Evolutionary conservation across 441 rosid genomes (phyloP).

Genomic region (Brassica hybrid): DNA sequence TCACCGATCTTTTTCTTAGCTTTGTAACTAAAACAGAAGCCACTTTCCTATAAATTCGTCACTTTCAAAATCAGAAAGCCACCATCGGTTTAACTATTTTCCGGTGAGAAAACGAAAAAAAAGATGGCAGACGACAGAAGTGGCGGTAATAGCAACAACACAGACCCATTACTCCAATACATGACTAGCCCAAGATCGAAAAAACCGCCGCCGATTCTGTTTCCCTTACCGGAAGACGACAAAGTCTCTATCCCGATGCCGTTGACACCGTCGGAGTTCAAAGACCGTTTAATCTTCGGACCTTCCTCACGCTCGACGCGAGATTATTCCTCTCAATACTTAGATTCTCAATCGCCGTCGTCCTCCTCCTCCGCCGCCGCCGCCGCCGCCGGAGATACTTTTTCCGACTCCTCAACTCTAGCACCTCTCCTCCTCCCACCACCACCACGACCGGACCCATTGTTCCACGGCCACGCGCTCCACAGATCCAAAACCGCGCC

Average conservation of each 20-base stretch:
- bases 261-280: slow-evolving; percentile 62
- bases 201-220: slow-evolving; percentile 44
- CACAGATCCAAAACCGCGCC: background rate
- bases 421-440: background rate
- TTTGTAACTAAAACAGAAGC: no score
- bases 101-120: background rate
- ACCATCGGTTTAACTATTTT: background rate
- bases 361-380: slow-evolving; percentile 36
- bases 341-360: slow-evolving; percentile 51
- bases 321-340: slow-evolving; percentile 22
- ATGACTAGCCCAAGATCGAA: slow-evolving; percentile 14
- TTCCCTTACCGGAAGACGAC: slow-evolving; percentile 66
- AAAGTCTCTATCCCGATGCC: slow-evolving; percentile 54
- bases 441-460: background rate
- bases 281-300: slow-evolving; percentile 76
- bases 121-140: slow-evolving; percentile 6
- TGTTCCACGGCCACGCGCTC: slow-evolving; percentile 48
- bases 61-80: slow-evolving; percentile 15
- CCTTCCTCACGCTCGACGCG: slow-evolving; percentile 40
- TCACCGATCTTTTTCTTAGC: background rate
- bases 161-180: slow-evolving; percentile 21
- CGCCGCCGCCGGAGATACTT: slow-evolving; percentile 6
- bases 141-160: slow-evolving; percentile 8
- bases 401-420: slow-evolving; percentile 26
- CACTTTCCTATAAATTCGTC: background rate